Conservation (phyloP, 1,139 yeast genomes). For the Yamadazyma spencermartinsiae region DNA sequence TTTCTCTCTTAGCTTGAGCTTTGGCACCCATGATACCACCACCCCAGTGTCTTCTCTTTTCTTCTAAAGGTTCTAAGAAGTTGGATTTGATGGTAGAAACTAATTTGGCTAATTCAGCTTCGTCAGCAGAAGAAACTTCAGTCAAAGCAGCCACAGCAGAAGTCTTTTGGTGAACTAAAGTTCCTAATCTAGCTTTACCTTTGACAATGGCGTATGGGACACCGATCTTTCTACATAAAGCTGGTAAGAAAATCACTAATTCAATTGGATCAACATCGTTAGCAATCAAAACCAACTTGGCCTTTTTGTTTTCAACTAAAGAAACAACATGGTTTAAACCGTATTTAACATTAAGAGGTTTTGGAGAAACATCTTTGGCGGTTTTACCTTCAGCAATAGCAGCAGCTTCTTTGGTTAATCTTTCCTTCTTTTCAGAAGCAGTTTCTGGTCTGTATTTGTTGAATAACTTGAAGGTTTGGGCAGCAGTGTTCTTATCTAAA, state of each 20-base stretch:
- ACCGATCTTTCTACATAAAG: slow-evolving; percentile 99
- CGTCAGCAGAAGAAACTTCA: slow-evolving; percentile 91
- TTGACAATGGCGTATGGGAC: slow-evolving; percentile 97
- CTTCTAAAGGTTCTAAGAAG: slow-evolving; percentile 92
- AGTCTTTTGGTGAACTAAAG: slow-evolving; percentile 95
- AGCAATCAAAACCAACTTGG: slow-evolving; percentile 93
- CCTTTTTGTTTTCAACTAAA: slow-evolving; percentile 96
- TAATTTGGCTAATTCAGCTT: slow-evolving; percentile 89
- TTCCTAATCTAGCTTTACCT: slow-evolving; percentile 98
- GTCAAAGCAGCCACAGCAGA: slow-evolving; percentile 96
- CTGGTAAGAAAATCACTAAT: slow-evolving; percentile 94
- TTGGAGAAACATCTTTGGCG: slow-evolving; percentile 92
- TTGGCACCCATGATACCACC: slow-evolving; percentile 97
- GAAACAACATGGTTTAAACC: slow-evolving; percentile 99
- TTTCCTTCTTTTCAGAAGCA: slow-evolving; percentile 94
- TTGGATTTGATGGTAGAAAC: slow-evolving; percentile 90
- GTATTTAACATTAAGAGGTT: slow-evolving; percentile 94
- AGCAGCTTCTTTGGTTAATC: slow-evolving; percentile 98
- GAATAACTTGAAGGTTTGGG: slow-evolving; percentile 93
- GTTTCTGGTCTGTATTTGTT: slow-evolving; percentile 99
- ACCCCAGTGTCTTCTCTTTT: slow-evolving; percentile 98
- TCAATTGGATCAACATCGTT: slow-evolving; percentile 99
- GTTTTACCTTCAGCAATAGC: slow-evolving; percentile 97
- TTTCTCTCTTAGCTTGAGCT: slow-evolving; percentile 70
- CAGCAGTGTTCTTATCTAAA: slow-evolving; percentile 97